Evolutionary conservation across 2,329 filamentous ascomycete genomes (phyloP), one percentile per base, ranked within the genome.

Genomic region (Colletotrichum melonis): DNA sequence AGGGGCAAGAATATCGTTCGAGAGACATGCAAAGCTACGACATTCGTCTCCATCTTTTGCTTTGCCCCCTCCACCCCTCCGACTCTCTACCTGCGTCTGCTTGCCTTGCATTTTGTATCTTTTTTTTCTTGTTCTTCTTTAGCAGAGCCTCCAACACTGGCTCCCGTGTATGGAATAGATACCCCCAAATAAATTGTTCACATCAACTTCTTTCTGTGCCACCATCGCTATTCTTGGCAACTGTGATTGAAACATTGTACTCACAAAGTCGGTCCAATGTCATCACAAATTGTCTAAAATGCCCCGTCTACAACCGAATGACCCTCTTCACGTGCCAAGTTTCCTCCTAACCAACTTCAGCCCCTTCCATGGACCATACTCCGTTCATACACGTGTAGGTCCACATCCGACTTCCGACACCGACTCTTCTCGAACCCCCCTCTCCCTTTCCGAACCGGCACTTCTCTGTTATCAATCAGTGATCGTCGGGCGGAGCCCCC

Each of bases 351-450:
- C 52, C 11, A 52, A 16, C 42, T 8, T 19, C 30, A 12, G 24
- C 24, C 63, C 28, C 46, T n/a, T 16, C 49, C 35, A 35, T 35
- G 32, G 32, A 35, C 32, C 32, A 35, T 35, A 35, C 26, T 14
- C 9, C 46, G 9, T 54, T 3, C 54, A 14, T 19, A 16, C 6
- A 12, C 42, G 3, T 42, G 38, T 42, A 42, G 38, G 19, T 49
- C 42, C 42, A 49, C 42, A 49, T 49, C 42, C 42, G 42, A 49
- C 42, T 49, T 49, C 35, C 58, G 69, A 26, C 35, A 69, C 69
- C 57, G 38, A 68, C 69, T 68, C 64, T 72, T 63, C 64, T 72
- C 64, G 49, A 57, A 49, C 63, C 67, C 32, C 32, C 32, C 11
- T 5, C 32, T 12, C 32, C 32, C 32, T 12, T 35, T 24, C 38